Evolutionary conservation across 106 monocot genomes (phyloP).

Genomic region (Triglochin maritima): DNA sequence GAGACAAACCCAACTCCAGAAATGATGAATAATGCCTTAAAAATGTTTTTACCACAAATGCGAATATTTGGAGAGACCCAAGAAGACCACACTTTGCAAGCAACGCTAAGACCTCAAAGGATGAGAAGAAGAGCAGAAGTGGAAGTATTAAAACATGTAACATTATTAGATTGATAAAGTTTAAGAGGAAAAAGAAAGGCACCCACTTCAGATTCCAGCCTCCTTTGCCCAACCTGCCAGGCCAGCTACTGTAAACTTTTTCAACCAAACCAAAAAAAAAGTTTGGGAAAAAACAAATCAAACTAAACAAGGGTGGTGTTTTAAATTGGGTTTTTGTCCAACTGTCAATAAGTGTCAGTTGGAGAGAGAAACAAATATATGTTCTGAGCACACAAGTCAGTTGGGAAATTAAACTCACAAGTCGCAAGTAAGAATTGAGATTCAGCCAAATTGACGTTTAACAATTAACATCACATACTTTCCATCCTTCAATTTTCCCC

Average conservation of each 20-base stretch:
- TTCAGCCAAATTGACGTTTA: conserved; percentile 16
- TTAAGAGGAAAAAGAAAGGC: conserved; percentile 25
- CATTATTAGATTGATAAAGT: background rate
- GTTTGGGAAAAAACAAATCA: background rate
- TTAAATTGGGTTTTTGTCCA: background rate
- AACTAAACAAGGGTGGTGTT: background rate
- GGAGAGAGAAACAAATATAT: background rate
- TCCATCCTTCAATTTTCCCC: conserved; percentile 6
- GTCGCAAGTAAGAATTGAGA: conserved; percentile 6
- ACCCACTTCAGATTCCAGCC: conserved; percentile 45
- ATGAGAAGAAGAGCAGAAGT: no score
- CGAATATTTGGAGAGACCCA: no score
- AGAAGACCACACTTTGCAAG: no score
- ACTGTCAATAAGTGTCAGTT: background rate
- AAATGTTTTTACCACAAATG: no score
- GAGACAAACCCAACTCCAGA: no score
- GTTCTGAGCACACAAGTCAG: background rate
- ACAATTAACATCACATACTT: conserved; percentile 5
- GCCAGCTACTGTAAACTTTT: no score
- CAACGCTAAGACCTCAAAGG: no score
- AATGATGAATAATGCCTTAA: no score
- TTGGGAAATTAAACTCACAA: conserved; percentile 19
- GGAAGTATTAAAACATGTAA: background rate
- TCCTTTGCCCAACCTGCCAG: conserved; percentile 19
- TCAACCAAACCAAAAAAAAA: background rate